phyloP scores from a whole-genome alignment of 768 basidiomycete genomes.

The Crepidotus variabilis region DNA sequence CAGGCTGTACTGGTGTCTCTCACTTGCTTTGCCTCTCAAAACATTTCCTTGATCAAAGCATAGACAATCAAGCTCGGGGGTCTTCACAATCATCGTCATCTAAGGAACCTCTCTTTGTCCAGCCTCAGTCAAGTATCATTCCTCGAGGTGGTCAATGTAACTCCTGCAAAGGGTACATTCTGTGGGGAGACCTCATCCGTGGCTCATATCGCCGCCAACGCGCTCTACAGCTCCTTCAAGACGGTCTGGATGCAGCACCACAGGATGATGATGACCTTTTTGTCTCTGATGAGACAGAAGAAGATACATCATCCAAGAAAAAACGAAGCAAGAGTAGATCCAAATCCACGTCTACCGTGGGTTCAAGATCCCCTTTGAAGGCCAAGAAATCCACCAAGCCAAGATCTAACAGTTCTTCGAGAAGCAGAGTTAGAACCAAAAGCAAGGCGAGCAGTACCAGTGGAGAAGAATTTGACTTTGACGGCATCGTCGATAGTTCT shows the following conservation, averaged over 20 bases:
- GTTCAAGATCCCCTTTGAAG: not conserved
- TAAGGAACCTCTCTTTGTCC: conserved; percentile 12
- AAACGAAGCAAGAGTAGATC: conserved; percentile 1
- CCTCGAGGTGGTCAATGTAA: conserved; percentile 63
- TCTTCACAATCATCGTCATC: not conserved
- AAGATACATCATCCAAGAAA: conserved; percentile 5
- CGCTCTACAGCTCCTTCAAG: conserved; percentile 19
- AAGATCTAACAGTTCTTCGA: not conserved
- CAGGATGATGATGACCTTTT: conserved; percentile 33
- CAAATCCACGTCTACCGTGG: not conserved
- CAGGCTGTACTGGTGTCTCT: conserved; percentile 45
- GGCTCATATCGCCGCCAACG: conserved; percentile 52
- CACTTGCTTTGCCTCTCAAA: conserved; percentile 57
- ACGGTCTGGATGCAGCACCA: conserved; percentile 7
- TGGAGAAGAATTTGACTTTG: conserved; percentile 16
- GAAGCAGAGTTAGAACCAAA: not conserved
- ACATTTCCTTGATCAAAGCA: conserved; percentile 12
- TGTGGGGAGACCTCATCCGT: conserved; percentile 70
- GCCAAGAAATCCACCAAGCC: not conserved
- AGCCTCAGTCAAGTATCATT: conserved; percentile 28
- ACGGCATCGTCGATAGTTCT: conserved; percentile 14
- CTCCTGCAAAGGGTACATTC: conserved; percentile 47
- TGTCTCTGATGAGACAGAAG: conserved; percentile 10
- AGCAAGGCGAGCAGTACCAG: conserved; percentile 10
- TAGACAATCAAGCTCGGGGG: not conserved